Percentiles rank a stretch among this genome's conserved stretches.
Conservation (phyloP, 768 basidiomycete genomes). For the Calocybe cyanea region DNA sequence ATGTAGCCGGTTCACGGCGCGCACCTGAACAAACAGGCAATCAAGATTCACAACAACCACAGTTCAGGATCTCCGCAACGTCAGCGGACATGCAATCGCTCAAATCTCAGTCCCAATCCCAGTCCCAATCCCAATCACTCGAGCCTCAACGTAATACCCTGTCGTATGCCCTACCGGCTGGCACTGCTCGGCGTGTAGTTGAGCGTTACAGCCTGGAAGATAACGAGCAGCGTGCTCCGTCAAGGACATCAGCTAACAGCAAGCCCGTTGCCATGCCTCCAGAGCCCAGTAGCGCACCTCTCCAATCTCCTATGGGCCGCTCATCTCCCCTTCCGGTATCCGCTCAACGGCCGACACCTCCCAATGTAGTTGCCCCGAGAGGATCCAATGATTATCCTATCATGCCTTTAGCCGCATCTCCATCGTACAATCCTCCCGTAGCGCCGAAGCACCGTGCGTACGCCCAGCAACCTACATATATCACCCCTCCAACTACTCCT, state of each 20-base stretch:
- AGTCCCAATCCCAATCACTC: conserved; percentile 25
- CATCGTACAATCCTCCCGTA: conserved; percentile 60
- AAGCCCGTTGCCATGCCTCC: conserved; percentile 27
- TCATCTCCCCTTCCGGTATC: conserved; percentile 33
- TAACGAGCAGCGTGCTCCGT: conserved; percentile 28
- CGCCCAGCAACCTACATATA: conserved; percentile 75
- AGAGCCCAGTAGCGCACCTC: conserved; percentile 21
- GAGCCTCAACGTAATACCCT: conserved; percentile 35
- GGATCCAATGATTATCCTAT: conserved; percentile 39
- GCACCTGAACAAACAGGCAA: conserved; percentile 21
- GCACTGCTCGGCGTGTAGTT: conserved; percentile 40
- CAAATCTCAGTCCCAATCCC: conserved; percentile 26
- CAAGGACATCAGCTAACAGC: conserved; percentile 32
- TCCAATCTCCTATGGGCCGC: conserved; percentile 20
- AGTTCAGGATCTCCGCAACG: conserved; percentile 19
- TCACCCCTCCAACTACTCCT: conserved; percentile 51
- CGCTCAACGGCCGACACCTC: conserved; percentile 46
- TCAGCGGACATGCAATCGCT: conserved; percentile 29
- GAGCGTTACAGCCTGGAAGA: conserved; percentile 55
- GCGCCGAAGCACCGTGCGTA: conserved; percentile 64
- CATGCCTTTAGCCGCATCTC: conserved; percentile 56
- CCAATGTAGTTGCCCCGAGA: conserved; percentile 27
- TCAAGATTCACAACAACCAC: conserved; percentile 18
- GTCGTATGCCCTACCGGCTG: conserved; percentile 43
- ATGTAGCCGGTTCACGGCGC: conserved; percentile 17